Evolutionary conservation across 2,329 filamentous ascomycete genomes (phyloP), one percentile per base, ranked within the genome.

Genomic region (Pestalotiopsis sp.): DNA sequence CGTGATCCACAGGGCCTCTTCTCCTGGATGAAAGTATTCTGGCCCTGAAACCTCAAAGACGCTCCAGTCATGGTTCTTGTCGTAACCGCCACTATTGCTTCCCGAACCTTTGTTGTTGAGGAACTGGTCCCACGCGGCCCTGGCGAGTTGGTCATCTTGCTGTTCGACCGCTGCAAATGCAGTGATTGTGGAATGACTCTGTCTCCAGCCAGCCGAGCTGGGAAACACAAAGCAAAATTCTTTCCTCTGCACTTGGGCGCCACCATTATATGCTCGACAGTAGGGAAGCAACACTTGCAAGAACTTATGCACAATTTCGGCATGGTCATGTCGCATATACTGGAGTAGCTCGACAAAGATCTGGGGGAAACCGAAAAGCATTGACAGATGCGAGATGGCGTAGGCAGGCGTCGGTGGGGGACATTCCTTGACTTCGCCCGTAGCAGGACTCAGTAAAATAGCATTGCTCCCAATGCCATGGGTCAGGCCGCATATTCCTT

Each of bases 391-490:
- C 23, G 58, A 60, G 27, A 60, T 60, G 14, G 58, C 25, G 17
- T 60, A 60, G 90, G 3, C 81, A 73, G 0, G 84, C 82, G 69
- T 90, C 87, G 0, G 81, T 80, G 0, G 85, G 84, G 1, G 88
- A 87, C 58, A 60, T 60, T 36, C 58, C 27, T 25, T 14, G 13
- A 60, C 27, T 27, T 60, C 58, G 27, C 58, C 58, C 25, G 58
- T 60, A 4, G 27, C 14, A 36, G 58, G 58, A 36, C 17, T 60
- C 0, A 88, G 86, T 0, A 79, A 76, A 14, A 89, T 80, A 0
- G 80, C 80, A 0, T 87, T 88, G 0, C 87, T 90, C 2, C 88
- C 84, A 71, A 90, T 89, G 1, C 88, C 88, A 70, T 89, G 86
- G 69, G 82, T 87, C 4, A 91, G 80, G 11, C 80, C 79, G 0